Conservation (phyloP, 1,284 basidiomycete genomes). For the Sporisorium sorghi region DNA sequence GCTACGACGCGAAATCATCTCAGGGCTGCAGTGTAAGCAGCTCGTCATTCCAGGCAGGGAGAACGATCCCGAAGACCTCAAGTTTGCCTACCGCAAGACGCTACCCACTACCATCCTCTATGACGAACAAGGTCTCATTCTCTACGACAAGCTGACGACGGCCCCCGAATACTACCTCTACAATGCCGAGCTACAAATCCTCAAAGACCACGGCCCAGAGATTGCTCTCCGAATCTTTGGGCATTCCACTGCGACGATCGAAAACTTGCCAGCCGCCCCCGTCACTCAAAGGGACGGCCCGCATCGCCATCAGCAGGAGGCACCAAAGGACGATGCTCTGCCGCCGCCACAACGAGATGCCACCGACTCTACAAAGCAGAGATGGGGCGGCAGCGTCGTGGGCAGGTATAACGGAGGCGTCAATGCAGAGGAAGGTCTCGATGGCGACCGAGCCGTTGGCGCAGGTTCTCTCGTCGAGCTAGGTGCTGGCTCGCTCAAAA, state of each 20-base stretch:
- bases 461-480: constrained; percentile 56
- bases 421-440: constrained; percentile 72
- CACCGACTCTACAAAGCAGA: constrained; percentile 60
- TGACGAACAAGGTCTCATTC: constrained; percentile 82
- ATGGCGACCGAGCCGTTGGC: constrained; percentile 70
- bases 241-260: constrained; percentile 70
- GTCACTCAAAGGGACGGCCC: constrained; percentile 5
- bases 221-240: constrained; percentile 70
- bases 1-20: constrained; percentile 50
- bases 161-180: constrained; percentile 88
- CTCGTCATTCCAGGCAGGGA: constrained; percentile 55
- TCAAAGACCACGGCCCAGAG: constrained; percentile 71
- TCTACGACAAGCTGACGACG: constrained; percentile 75
- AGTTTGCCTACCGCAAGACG: constrained; percentile 66
- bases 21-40: constrained; percentile 45
- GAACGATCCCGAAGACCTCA: constrained; percentile 39
- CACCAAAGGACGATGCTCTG: constrained; percentile 15
- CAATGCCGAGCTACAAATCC: constrained; percentile 72
- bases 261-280: constrained; percentile 2
- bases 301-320: constrained; percentile 69
- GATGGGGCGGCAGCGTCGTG: constrained; percentile 76
- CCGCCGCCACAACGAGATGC: constrained; percentile 32
- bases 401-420: constrained; percentile 77
- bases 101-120: constrained; percentile 89
- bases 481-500: constrained; percentile 59